Evolutionary conservation across 768 basidiomycete species (phyloP), one percentile per base, ranked within the genome.

Genomic region (Pisolithus marmoratus): DNA sequence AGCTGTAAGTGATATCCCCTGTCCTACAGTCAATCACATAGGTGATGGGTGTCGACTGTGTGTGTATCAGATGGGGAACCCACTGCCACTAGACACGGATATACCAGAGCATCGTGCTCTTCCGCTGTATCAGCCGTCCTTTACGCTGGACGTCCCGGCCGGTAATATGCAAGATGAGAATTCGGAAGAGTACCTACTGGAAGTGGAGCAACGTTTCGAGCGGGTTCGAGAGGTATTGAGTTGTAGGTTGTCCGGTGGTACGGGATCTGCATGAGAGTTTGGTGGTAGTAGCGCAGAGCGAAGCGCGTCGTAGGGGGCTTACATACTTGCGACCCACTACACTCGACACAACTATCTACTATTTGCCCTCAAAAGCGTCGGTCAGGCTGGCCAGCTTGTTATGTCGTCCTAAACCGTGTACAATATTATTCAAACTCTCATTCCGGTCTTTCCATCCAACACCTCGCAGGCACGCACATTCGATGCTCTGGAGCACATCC

Each of bases 81-180:
- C 82, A 0, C 70, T 90, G 2, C 60, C 76, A 5, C 59, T 81
- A 5, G 85, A 90, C 9, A 72, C 74, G 0, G 71, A 78, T 22
- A 89, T 94, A 26, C 92, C 91, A 0, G 87, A 92, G 53, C 90
- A 93, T 63, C 66, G 70, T 1, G 75, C 75, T 2, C 92, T 90
- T 59, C 84, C 84, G 0, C 59, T 79, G 17, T 94, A 91, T 61
- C 83, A 74, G 9, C 92, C 91, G 0, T 87, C 86, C 0, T 94
- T 94, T 63, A 85, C 81, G 1, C 73, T 94, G 24, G 88, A 90
- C 54, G 81, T 94, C 1, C 78, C 82, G 0, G 64, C 75, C 31
- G 89, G 90, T 5, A 86, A 81, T 53, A 84, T 84, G 78, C 77
- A 72, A 51, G 90, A 94, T 55, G 76, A 79, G 43, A 94, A 94